phyloP scores from a whole-genome alignment of 805 yeast species.

The Candida vartiovaarae region DNA sequence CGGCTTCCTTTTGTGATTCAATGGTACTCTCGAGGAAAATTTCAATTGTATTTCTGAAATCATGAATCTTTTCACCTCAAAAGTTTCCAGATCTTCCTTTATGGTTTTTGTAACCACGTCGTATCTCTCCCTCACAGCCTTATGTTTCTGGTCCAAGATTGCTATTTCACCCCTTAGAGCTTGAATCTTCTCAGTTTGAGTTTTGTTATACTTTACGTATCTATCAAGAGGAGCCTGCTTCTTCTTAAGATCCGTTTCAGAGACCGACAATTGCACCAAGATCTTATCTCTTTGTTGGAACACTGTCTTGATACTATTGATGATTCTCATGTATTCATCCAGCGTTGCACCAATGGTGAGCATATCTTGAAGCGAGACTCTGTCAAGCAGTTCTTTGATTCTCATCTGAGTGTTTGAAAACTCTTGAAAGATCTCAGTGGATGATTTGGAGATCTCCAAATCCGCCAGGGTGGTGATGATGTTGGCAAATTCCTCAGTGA shows the following conservation, averaged over 20 bases:
- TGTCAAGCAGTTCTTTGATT: slow-evolving; percentile 64
- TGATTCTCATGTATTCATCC: slow-evolving; percentile 77
- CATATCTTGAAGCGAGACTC: slow-evolving; percentile 79
- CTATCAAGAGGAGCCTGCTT: slow-evolving; percentile 41
- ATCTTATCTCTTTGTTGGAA: slow-evolving; percentile 67
- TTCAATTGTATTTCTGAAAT: slow-evolving; percentile 84
- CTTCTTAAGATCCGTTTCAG: slow-evolving; percentile 43
- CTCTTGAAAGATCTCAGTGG: slow-evolving; percentile 56
- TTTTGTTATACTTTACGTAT: slow-evolving; percentile 36
- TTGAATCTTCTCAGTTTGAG: slow-evolving; percentile 58
- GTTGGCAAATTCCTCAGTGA: slow-evolving; percentile 61
- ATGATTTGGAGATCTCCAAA: slow-evolving; percentile 63
- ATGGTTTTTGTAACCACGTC: slow-evolving; percentile 59
- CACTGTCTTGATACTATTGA: slow-evolving; percentile 66
- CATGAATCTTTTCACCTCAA: slow-evolving; percentile 70
- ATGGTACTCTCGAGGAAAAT: slow-evolving; percentile 84
- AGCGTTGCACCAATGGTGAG: slow-evolving; percentile 79
- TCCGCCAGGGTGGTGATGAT: slow-evolving; percentile 56
- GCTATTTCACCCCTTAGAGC: slow-evolving; percentile 52
- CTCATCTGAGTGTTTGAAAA: slow-evolving; percentile 69
- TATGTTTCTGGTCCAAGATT: slow-evolving; percentile 45
- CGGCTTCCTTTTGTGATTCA: slow-evolving; percentile 88
- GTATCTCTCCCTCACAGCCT: slow-evolving; percentile 50
- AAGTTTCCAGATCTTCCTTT: slow-evolving; percentile 54
- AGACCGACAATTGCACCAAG: slow-evolving; percentile 37